A percentile compares a stretch with the other conserved stretches of the same genome.
phyloP scores from a whole-genome alignment of 208 protist genomes.

The Leishmania amazonensis region DNA sequence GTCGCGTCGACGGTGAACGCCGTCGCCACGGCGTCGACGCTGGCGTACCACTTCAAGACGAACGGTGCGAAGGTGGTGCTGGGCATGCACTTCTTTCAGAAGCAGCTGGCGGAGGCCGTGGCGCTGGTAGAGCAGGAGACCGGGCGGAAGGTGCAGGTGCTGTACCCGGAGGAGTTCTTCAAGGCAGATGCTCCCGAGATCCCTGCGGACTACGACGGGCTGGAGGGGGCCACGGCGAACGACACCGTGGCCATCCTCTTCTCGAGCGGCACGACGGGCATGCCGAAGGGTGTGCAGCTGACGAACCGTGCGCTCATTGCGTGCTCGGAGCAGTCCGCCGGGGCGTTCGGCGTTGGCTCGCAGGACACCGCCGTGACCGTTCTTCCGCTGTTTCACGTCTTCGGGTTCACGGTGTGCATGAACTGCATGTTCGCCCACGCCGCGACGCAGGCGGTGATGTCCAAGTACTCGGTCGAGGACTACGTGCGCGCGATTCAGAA shows the following conservation, averaged over 20 bases:
- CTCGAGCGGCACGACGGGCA: constrained; percentile 43
- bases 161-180: constrained; percentile 39
- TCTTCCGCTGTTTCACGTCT: constrained; percentile 89
- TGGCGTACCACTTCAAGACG: constrained; percentile 39
- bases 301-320: constrained; percentile 31
- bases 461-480: constrained; percentile 44
- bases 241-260: constrained; percentile 53
- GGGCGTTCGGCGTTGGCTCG: not conserved
- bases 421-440: constrained; percentile 27
- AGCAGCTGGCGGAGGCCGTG: constrained; percentile 33
- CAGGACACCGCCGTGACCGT: constrained; percentile 43
- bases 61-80: constrained; percentile 38
- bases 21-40: constrained; percentile 27
- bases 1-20: constrained; percentile 42
- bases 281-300: constrained; percentile 69
- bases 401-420: constrained; percentile 64
- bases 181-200: constrained; percentile 25
- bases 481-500: constrained; percentile 46
- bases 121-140: constrained; percentile 38
- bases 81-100: constrained; percentile 39
- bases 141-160: constrained; percentile 26
- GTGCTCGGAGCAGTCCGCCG: constrained; percentile 34
- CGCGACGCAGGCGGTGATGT: constrained; percentile 40
- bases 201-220: constrained; percentile 35
- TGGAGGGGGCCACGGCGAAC: constrained; percentile 20